These are phyloP conservation scores for Penicillium tannophilum DNA, from an alignment of 495 filamentous ascomycete genomes.

Conservation along the genomic window DNA sequence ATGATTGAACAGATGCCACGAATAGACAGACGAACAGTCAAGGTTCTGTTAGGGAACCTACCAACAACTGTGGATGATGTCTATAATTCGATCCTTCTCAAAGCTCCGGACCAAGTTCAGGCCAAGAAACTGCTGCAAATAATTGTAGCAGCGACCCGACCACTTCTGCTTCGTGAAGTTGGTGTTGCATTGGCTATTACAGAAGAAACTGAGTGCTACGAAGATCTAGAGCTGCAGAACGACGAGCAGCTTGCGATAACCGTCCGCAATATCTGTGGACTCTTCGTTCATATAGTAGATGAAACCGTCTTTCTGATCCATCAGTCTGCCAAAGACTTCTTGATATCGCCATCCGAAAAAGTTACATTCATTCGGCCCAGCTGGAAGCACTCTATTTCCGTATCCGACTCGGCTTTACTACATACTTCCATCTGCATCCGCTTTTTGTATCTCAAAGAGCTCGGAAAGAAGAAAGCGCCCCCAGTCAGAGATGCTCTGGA, in stretches of 20 bases:
- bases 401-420: too few relatives aligned
- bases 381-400: not conserved
- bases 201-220: too few relatives aligned
- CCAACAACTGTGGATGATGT: not conserved
- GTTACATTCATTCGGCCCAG: not conserved
- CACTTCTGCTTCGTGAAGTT: not conserved
- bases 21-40: not conserved
- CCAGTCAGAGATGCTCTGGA: too few relatives aligned
- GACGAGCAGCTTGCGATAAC: not conserved
- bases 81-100: not conserved
- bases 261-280: not conserved
- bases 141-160: not conserved
- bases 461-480: too few relatives aligned
- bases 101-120: not conserved
- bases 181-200: not conserved
- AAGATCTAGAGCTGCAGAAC: not conserved
- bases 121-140: not conserved
- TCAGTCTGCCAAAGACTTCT: constrained; percentile 4
- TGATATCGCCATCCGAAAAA: not conserved
- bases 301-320: not conserved
- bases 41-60: not conserved
- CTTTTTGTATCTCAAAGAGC: too few relatives aligned
- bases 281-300: not conserved
- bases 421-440: too few relatives aligned
- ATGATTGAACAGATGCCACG: not conserved